Conservation (phyloP, 176 grass and related monocot genomes). For the Aegilops tauschii region DNA sequence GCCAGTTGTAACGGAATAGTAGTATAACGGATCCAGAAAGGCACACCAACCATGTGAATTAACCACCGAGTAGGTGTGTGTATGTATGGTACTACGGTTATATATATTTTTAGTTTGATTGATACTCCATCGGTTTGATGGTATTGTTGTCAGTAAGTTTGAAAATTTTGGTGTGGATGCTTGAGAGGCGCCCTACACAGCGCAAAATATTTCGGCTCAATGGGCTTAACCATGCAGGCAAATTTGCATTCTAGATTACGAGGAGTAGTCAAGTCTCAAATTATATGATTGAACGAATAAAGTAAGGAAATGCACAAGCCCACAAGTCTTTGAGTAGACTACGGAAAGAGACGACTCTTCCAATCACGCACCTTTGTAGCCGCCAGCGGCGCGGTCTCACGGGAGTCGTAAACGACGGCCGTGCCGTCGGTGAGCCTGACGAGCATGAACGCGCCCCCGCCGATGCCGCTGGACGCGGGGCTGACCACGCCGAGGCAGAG, state of each 20-base stretch:
- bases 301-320: background rate
- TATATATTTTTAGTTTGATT: background rate
- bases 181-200: background rate
- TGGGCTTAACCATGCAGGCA: background rate
- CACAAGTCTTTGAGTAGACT: background rate
- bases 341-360: background rate
- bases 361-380: slow-evolving; percentile 49
- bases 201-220: background rate
- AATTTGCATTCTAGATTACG: background rate
- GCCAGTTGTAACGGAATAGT: background rate
- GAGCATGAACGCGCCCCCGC: slow-evolving; percentile 94
- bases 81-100: no score
- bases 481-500: slow-evolving; percentile 90
- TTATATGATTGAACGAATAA: background rate
- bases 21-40: background rate
- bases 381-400: slow-evolving; percentile 76
- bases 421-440: slow-evolving; percentile 51
- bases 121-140: background rate
- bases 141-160: no score
- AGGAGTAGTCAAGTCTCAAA: background rate
- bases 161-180: background rate
- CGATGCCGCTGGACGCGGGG: slow-evolving; percentile 85
- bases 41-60: slow-evolving; percentile 13
- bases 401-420: slow-evolving; percentile 56
- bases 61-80: background rate